Evolutionary conservation across 345 rosid genomes (phyloP).

Genomic region (Ailanthus altissimus): DNA sequence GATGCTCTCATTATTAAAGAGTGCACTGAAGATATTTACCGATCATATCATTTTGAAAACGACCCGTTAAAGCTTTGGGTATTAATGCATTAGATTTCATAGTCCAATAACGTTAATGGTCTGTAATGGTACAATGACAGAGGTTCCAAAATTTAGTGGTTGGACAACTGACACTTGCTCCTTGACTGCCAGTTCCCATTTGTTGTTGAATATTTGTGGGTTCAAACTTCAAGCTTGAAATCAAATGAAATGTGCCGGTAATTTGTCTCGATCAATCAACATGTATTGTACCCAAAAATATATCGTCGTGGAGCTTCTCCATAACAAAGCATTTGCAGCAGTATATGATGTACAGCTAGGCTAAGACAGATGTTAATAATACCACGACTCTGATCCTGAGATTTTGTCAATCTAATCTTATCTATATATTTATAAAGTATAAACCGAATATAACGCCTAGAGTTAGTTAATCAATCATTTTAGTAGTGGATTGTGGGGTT

Average conservation of each 20-base stretch:
- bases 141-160: background rate
- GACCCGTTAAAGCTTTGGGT: background rate
- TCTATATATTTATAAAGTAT: background rate
- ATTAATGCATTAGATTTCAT: too few relatives aligned
- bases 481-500: slow-evolving; percentile 24
- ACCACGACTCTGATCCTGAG: slow-evolving; percentile 9
- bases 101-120: background rate
- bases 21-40: too few relatives aligned
- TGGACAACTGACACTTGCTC: background rate
- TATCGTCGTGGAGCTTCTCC: slow-evolving; percentile 22
- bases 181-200: background rate
- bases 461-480: slow-evolving; percentile 33
- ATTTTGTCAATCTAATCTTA: slow-evolving; percentile 29
- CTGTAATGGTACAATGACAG: background rate
- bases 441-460: background rate
- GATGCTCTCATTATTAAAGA: too few relatives aligned
- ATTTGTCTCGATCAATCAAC: slow-evolving; percentile 16
- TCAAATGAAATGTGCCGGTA: background rate
- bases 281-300: background rate
- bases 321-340: background rate
- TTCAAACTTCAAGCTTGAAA: too few relatives aligned
- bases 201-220: background rate
- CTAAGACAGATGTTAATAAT: slow-evolving; percentile 26
- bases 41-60: too few relatives aligned
- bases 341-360: slow-evolving; percentile 11